Base-by-base conservation (phyloP, 768 basidiomycete species). In the Boletus sensibilis region DNA sequence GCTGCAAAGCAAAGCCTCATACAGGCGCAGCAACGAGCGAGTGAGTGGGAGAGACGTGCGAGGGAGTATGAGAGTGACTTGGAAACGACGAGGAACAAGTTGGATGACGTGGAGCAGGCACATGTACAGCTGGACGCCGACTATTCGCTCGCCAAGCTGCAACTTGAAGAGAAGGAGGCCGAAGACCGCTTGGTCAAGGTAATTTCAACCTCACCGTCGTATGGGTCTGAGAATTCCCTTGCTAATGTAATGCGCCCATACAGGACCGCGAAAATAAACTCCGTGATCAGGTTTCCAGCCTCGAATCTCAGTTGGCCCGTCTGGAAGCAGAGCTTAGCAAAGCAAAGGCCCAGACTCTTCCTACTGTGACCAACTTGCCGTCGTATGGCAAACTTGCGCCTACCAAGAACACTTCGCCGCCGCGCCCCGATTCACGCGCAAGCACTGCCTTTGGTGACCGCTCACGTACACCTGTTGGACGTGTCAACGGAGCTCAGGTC, bases 41-140 rank as follows among this genome's bases (percentile, higher is more conserved):
- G 81, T 4, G 92, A 94, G 63, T 92, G 88, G 90, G 92, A 94
- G 72, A 81, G 81, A 59, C 85, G 85, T 23, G 83, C 88, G 20
- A 85, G 85, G 64, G 87, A 90, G 59, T 79, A 80, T 41, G 88
- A 91, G 69, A 74, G 76, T 21, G 80, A 86, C 53, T 70, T 91
- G 20, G 86, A 88, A 65, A 65, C 78, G 61, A 78, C 78, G 29
- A 79, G 77, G 57, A 83, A 82, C 33, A 80, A 81, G 64, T 68
- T 90, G 16, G 88, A 92, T 35, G 82, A 88, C 50, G 75, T 79
- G 10, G 89, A 91, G 60, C 84, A 87, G 64, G 76, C 76, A 0
- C 82, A 83, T 20, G 67, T 74, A 12, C 88, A 89, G 69, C 71
- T 91, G 35, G 88, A 90, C 29, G 81, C 84, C 9, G 91, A 94